phyloP scores from a whole-genome alignment of 23 red algal species.

The Gracilariopsis chorda region DNA sequence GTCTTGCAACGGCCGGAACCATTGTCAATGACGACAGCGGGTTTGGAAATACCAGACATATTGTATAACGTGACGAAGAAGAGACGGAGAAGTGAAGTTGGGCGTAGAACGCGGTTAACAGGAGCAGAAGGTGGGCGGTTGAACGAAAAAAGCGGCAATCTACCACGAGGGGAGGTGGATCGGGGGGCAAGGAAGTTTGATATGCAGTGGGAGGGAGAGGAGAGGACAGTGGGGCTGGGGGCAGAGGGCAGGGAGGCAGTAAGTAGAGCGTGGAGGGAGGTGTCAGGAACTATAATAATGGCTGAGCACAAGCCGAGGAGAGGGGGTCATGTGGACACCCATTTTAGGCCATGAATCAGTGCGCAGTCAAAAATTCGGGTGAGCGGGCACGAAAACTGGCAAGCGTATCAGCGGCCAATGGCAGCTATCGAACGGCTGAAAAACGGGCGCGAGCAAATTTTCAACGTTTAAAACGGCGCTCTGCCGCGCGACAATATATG shows the following conservation, averaged over 20 bases:
- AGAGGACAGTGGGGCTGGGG: not conserved
- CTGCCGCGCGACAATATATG: not conserved
- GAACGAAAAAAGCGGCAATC: no score
- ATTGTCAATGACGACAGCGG: conserved; percentile 99
- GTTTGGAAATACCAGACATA: conserved; percentile 54
- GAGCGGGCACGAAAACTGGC: conserved; percentile 15
- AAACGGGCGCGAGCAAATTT: not conserved
- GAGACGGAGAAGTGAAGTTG: not conserved
- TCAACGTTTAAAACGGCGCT: conserved; percentile 2
- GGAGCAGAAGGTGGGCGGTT: no score
- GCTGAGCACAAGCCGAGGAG: no score
- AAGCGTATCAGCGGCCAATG: conserved; percentile 3
- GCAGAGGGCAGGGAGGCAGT: not conserved
- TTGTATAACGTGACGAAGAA: not conserved
- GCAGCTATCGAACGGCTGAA: not conserved
- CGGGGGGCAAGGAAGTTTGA: not conserved
- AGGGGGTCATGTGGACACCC: not conserved
- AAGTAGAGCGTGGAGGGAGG: not conserved
- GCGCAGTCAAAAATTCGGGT: conserved; percentile 7
- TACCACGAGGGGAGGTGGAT: not conserved
- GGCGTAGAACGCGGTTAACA: not conserved
- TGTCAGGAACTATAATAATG: no score
- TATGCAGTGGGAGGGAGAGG: not conserved
- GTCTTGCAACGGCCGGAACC: conserved; percentile 98
- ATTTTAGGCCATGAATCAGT: conserved; percentile 26